These are phyloP conservation scores for Cylindrotheca fusiformis DNA, from an alignment of 108 stramenopile genomes.

Conservation along the genomic window DNA sequence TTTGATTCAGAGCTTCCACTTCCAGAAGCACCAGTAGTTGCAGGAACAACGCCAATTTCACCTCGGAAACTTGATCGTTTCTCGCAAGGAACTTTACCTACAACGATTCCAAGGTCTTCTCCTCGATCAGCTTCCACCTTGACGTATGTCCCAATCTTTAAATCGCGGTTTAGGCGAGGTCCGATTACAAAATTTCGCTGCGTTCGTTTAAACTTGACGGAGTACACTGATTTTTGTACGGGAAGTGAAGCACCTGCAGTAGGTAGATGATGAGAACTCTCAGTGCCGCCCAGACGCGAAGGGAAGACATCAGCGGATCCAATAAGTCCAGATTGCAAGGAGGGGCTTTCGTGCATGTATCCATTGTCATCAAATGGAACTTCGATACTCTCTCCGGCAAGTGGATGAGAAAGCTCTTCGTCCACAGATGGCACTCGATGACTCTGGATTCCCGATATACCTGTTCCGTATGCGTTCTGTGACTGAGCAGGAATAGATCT, in stretches of 20 bases:
- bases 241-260: conserved; percentile 43
- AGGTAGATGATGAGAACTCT: conserved; percentile 17
- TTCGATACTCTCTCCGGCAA: conserved; percentile 49
- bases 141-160: conserved; percentile 93
- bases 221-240: conserved; percentile 76
- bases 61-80: conserved; percentile 37
- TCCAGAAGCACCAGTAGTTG: conserved; percentile 18
- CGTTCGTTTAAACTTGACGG: conserved; percentile 92
- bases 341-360: conserved; percentile 10
- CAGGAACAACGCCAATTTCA: conserved; percentile 17
- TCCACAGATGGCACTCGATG: conserved; percentile 24
- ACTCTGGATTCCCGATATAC: no score
- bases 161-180: conserved; percentile 56
- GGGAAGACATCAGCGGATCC: conserved; percentile 5
- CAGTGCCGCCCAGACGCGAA: conserved; percentile 19
- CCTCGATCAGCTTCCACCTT: conserved; percentile 98
- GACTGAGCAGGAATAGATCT: conserved; percentile 2
- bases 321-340: conserved; percentile 2
- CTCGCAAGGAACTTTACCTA: conserved; percentile 52
- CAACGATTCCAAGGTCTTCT: conserved; percentile 94
- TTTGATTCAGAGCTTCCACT: conserved; percentile 61
- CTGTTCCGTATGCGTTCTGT: no score
- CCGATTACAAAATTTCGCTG: conserved; percentile 81
- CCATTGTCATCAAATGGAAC: conserved; percentile 36
- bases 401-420: conserved; percentile 43